Percentiles rank a stretch among this genome's conserved stretches.
Evolutionary conservation across 2,329 filamentous ascomycete genomes (phyloP).

Genomic region (Cryphonectria carpinicola): DNA sequence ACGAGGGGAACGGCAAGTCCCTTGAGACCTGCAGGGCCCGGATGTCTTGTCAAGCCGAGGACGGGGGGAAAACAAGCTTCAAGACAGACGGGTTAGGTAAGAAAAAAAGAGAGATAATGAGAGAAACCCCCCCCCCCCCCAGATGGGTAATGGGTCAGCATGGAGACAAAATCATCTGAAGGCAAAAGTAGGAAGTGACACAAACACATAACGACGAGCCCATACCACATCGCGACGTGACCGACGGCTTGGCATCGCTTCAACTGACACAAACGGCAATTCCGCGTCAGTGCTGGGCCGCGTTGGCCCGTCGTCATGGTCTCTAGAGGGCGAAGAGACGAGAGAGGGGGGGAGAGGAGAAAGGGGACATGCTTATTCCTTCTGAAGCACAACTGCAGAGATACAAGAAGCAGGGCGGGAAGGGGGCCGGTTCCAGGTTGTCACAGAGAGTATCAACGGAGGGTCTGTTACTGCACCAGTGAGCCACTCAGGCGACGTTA

Average conservation of each 20-base stretch:
- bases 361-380: background rate
- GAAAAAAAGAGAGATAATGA: background rate
- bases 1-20: background rate
- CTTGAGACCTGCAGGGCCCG: background rate
- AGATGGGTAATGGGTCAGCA: background rate
- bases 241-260: conserved; percentile 26
- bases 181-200: background rate
- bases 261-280: conserved; percentile 14
- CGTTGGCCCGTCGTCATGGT: background rate
- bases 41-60: conserved; percentile 10
- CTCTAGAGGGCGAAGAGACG: background rate
- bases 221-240: conserved; percentile 14
- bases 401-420: background rate
- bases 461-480: background rate
- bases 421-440: conserved; percentile 19
- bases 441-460: conserved; percentile 13
- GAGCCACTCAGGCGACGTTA: conserved; percentile 2
- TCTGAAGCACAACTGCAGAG: conserved; percentile 6
- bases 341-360: too few species aligned
- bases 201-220: conserved; percentile 3
- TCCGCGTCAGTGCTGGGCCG: conserved; percentile 1
- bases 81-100: background rate
- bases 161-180: background rate
- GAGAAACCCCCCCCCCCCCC: too few species aligned
- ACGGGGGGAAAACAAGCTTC: conserved; percentile 1